Base-by-base conservation (phyloP, 2,329 filamentous ascomycete genomes). In the Eutypa lata region DNA sequence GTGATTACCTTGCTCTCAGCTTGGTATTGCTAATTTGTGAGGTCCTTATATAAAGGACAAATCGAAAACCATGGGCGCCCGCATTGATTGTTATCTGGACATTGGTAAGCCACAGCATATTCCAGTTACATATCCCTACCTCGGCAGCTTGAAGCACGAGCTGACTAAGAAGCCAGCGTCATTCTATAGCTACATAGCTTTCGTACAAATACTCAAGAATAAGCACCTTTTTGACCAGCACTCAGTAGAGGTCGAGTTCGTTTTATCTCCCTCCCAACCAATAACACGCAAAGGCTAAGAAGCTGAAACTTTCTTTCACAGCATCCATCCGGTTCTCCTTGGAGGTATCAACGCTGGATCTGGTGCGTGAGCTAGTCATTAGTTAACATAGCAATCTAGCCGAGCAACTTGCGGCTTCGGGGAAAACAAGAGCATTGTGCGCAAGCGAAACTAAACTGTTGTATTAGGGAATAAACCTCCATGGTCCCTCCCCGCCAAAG, bases 301-400 rank as follows among this genome's bases (percentile, higher is more conserved):
- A 33, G 47, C 45, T 50, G 21, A 31, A 19, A 5, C 26, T 10
- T 31, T 49, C 47, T 11, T 35, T 19, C 8, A 26, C 57, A 90
- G 87, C 48, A 81, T 89, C 61, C 78, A 88, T 57, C 90, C 90
- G 14, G 77, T 91, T 49, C 86, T 92, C 64, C 76, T 93, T 14
- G 85, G 83, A 24, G 87, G 79, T 45, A 82, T 90, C 64, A 88
- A 86, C 64, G 73, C 76, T 35, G 77, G 74, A 19, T 79, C 79
- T 44, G 82, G 82, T 84, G 70, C 52, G 68, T 56, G 42, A 14
- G 5, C 26, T 31, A 10, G 26, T n/a, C n/a, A n/a, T n/a, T n/a
- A n/a, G n/a, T n/a, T n/a, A n/a, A n/a, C n/a, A n/a, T n/a, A n/a
- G n/a, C n/a, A n/a, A n/a, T n/a, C n/a, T n/a, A n/a, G n/a, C n/a